A percentile compares a stretch with the other conserved stretches of the same genome.
Conservation (phyloP, 768 basidiomycete species). For the Mycena galericulata region DNA sequence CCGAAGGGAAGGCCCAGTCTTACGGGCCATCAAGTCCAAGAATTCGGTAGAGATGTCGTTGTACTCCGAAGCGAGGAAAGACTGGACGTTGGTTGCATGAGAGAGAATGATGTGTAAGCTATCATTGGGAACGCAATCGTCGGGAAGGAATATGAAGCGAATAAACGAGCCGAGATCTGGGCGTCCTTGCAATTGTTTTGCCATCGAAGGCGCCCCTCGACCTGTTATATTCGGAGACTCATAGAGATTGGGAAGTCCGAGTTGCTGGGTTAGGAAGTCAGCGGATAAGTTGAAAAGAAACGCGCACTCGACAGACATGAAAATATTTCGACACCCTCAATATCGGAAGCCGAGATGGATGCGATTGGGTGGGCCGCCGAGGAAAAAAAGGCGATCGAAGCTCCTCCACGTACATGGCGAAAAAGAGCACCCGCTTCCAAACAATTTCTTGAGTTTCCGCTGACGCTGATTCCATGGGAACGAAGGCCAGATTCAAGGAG, state of each 20-base stretch:
- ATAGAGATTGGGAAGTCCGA: conserved; percentile 4
- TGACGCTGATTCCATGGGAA: no score
- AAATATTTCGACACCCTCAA: conserved; percentile 5
- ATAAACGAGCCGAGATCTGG: conserved; percentile 1
- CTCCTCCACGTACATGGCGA: no score
- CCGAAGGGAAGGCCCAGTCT: neutral
- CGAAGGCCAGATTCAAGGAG: no score
- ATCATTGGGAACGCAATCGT: neutral
- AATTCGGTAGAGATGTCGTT: neutral
- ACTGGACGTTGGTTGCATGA: neutral
- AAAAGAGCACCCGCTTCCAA: no score
- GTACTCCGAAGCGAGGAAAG: neutral
- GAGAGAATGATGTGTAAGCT: neutral
- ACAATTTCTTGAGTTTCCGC: no score
- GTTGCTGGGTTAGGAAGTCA: neutral
- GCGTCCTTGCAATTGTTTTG: neutral
- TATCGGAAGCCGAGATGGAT: neutral
- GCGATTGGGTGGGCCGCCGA: no score
- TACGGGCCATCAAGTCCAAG: neutral
- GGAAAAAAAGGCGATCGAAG: no score
- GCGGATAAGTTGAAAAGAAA: neutral
- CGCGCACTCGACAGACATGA: neutral
- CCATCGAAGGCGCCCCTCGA: neutral
- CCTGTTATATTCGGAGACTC: neutral
- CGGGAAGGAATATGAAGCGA: neutral